phyloP scores from a whole-genome alignment of 495 filamentous ascomycete species.

The Bombardia bombarda region DNA sequence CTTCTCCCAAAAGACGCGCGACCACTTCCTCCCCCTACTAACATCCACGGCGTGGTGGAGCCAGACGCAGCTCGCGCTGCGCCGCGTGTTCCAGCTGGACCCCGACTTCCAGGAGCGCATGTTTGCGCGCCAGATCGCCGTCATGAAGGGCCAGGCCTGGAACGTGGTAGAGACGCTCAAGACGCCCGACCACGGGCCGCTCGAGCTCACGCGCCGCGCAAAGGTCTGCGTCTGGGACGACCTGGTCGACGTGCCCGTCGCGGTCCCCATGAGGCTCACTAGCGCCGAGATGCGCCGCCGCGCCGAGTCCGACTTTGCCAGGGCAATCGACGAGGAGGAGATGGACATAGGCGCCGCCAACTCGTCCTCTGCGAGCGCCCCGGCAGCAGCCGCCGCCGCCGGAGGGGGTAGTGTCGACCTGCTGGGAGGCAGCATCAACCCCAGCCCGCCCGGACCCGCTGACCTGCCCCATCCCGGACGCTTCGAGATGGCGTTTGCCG shows the following conservation, averaged over 20 bases:
- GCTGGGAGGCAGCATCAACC: conserved; percentile 57
- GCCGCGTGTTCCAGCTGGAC: conserved; percentile 80
- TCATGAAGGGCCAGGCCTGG: conserved; percentile 99
- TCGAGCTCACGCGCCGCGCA: conserved; percentile 83
- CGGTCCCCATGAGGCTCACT: conserved; percentile 77
- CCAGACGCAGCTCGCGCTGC: conserved; percentile 79
- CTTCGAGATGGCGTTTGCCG: conserved; percentile 59
- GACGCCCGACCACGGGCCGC: conserved; percentile 78
- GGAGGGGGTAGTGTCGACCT: no score
- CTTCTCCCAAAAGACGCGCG: conserved; percentile 84
- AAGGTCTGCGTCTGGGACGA: conserved; percentile 98
- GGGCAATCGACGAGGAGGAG: conserved; percentile 63
- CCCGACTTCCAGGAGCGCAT: conserved; percentile 96
- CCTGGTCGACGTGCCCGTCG: conserved; percentile 88
- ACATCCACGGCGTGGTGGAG: conserved; percentile 96
- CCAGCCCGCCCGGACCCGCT: conserved; percentile 39
- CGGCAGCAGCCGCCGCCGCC: conserved; percentile 31
- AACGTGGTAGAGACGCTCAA: conserved; percentile 98
- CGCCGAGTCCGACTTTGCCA: conserved; percentile 24
- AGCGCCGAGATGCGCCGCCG: conserved; percentile 67
- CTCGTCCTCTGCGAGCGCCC: conserved; percentile 45
- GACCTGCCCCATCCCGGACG: conserved; percentile 76
- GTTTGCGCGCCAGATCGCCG: conserved; percentile 93
- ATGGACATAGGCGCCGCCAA: conserved; percentile 83
- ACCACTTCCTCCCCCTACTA: conserved; percentile 87